phyloP scores from a whole-genome alignment of 2,329 filamentous ascomycete genomes.

The Raffaelea deltoideospora region DNA sequence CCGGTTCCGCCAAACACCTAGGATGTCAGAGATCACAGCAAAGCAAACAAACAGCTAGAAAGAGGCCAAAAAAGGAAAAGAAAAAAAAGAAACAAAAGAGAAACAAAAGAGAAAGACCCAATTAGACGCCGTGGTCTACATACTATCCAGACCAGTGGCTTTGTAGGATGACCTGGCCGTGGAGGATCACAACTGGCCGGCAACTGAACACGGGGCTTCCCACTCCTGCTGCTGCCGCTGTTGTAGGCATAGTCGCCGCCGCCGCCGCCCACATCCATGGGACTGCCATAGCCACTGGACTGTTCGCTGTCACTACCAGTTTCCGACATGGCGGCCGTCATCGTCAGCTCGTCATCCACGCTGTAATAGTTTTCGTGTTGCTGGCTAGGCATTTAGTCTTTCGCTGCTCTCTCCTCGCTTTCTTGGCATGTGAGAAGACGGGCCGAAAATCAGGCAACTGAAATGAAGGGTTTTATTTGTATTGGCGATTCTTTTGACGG shows the following conservation, averaged over 20 bases:
- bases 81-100: too few species aligned
- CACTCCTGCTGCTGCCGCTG: conserved; percentile 6
- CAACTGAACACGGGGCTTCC: conserved; percentile 39
- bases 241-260: not conserved
- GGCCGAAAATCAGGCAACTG: too few species aligned
- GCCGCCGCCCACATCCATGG: not conserved
- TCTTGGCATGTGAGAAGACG: too few species aligned
- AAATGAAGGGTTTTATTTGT: too few species aligned
- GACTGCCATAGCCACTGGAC: not conserved
- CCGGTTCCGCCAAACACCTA: conserved; percentile 93
- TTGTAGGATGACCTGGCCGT: conserved; percentile 49
- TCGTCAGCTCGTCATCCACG: not conserved
- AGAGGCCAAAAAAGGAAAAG: too few species aligned
- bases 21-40: not conserved
- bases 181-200: conserved; percentile 81
- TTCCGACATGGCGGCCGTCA: not conserved
- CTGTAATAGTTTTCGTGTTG: too few species aligned
- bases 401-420: too few species aligned
- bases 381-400: too few species aligned
- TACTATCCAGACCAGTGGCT: conserved; percentile 81
- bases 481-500: too few species aligned
- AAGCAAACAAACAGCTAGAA: conserved; percentile 3
- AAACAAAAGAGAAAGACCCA: too few species aligned
- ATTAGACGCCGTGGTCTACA: too few species aligned
- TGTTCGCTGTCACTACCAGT: not conserved